Percentiles rank a stretch among this genome's conserved stretches.
These are phyloP conservation scores for Silene noctiflora DNA, from an alignment of 179 eudicot genomes.

Conservation along the genomic window DNA sequence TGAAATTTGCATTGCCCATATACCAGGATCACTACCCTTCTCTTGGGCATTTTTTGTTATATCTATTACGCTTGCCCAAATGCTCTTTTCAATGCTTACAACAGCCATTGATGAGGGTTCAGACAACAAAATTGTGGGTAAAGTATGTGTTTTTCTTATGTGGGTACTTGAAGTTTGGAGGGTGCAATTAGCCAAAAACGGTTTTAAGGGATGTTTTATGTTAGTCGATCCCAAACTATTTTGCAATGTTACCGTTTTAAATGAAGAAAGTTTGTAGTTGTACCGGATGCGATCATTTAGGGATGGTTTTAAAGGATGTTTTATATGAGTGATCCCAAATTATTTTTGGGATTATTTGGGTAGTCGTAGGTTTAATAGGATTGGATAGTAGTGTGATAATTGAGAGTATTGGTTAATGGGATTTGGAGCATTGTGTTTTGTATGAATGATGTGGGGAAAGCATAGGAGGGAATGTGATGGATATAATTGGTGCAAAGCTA, in stretches of 20 bases:
- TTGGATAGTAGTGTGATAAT: background rate
- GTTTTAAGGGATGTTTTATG: background rate
- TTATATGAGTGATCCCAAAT: background rate
- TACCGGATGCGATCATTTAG: background rate
- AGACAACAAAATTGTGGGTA: background rate
- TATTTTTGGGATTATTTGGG: background rate
- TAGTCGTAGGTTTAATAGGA: background rate
- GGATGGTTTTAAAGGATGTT: background rate
- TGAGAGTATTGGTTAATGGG: background rate
- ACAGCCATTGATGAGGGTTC: conserved; percentile 18
- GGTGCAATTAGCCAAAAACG: no score
- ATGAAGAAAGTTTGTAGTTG: background rate
- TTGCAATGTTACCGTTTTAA: background rate
- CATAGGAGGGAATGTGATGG: background rate
- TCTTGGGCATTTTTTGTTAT: conserved; percentile 34
- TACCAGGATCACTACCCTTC: conserved; percentile 38
- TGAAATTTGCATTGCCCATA: conserved; percentile 41
- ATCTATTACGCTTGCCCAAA: conserved; percentile 33
- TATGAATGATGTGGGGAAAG: background rate
- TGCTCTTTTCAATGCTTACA: conserved; percentile 8
- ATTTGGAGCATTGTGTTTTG: background rate
- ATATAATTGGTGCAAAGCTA: conserved; percentile 4
- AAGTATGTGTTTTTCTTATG: background rate
- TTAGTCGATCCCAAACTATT: no score
- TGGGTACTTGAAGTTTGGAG: background rate